Percentiles rank a stretch among this genome's conserved stretches.
Evolutionary conservation across 305 asterid species (phyloP).

Genomic region (Fraxinus sp.): DNA sequence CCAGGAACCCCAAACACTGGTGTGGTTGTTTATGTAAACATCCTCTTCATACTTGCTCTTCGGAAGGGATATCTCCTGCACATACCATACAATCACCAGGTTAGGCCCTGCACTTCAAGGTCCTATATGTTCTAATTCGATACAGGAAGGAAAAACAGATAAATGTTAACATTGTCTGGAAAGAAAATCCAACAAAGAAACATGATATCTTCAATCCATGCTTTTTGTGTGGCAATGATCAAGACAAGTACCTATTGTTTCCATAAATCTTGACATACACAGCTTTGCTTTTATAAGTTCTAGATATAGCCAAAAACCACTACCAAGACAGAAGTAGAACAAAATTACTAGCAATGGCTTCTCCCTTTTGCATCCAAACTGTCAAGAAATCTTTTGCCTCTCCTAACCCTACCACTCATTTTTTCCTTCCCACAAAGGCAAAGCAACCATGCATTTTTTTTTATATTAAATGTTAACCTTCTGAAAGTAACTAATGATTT

Average conservation of each 20-base stretch:
- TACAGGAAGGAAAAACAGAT: neutral
- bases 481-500: neutral
- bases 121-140: neutral
- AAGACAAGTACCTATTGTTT: neutral
- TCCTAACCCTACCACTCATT: neutral
- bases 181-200: neutral
- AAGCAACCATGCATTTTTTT: neutral
- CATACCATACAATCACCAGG: conserved; percentile 21
- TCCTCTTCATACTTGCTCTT: conserved; percentile 97
- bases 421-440: neutral
- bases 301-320: neutral
- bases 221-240: neutral
- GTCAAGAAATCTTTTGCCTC: neutral
- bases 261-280: neutral
- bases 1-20: conserved; percentile 97
- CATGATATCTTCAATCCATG: neutral
- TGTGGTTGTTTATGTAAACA: conserved; percentile 73
- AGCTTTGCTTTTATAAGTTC: neutral
- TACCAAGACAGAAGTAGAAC: neutral
- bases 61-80: conserved; percentile 80
- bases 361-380: neutral
- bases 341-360: neutral
- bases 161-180: neutral
- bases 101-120: conserved; percentile 14
- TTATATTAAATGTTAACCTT: neutral